Conservation (phyloP, 2,329 filamentous ascomycete genomes). For the Geosmithia morbida region DNA sequence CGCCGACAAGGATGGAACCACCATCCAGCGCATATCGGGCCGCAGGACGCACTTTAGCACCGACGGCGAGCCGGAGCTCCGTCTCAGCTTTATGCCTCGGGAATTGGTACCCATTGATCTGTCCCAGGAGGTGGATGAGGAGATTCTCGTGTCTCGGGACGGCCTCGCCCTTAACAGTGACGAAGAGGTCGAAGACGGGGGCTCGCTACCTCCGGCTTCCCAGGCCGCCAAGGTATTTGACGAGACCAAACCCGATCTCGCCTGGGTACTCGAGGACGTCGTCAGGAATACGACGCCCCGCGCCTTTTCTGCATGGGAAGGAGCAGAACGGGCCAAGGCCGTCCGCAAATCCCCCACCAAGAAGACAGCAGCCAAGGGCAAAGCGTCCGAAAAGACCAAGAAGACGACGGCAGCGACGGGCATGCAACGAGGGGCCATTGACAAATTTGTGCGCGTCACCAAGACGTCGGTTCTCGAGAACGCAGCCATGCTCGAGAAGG, state of each 20-base stretch:
- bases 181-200: slow-evolving; percentile 37
- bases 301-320: slow-evolving; percentile 13
- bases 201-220: slow-evolving; percentile 7
- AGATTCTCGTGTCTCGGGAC: slow-evolving; percentile 31
- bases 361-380: slow-evolving; percentile 9
- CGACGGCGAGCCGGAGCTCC: slow-evolving; percentile 62
- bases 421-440: slow-evolving; percentile 17
- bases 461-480: slow-evolving; percentile 12
- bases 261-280: slow-evolving; percentile 23
- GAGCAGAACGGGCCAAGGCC: slow-evolving; percentile 7
- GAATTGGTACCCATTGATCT: slow-evolving; percentile 69
- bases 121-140: slow-evolving; percentile 53
- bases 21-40: slow-evolving; percentile 50
- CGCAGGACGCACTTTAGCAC: slow-evolving; percentile 58
- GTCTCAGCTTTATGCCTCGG: slow-evolving; percentile 63
- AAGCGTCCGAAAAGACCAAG: slow-evolving; percentile 8
- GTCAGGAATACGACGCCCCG: slow-evolving; percentile 11
- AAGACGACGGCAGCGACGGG: slow-evolving; percentile 4
- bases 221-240: slow-evolving; percentile 35
- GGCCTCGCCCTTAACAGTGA: slow-evolving; percentile 51
- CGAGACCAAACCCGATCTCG: slow-evolving; percentile 43
- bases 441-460: slow-evolving; percentile 25
- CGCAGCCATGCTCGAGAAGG: slow-evolving; percentile 2
- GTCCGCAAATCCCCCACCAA: slow-evolving; percentile 11
- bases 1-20: slow-evolving; percentile 22